A percentile compares a stretch with the other conserved stretches of the same genome.
Evolutionary conservation across 768 basidiomycete species (phyloP).

Genomic region (Kwoniella mangroviensis): DNA sequence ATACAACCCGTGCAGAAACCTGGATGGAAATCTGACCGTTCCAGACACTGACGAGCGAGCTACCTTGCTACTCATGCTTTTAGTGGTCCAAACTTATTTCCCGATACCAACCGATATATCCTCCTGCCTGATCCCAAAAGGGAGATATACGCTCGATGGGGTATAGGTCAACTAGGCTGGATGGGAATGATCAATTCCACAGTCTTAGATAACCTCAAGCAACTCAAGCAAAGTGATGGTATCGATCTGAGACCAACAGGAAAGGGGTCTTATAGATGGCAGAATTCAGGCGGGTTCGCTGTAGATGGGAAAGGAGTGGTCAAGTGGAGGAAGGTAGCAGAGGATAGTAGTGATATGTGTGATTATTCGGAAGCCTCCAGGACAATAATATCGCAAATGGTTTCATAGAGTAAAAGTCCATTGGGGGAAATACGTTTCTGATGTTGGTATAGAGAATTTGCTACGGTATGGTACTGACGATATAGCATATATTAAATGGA

Average conservation of each 20-base stretch:
- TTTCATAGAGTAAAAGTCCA: too few relatives aligned
- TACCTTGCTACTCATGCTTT: background rate
- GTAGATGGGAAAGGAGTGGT: conserved; percentile 1
- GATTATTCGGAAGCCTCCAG: conserved; percentile 14
- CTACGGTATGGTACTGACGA: too few relatives aligned
- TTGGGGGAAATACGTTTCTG: background rate
- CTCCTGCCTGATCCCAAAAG: conserved; percentile 8
- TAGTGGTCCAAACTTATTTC: conserved; percentile 10
- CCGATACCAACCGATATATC: background rate
- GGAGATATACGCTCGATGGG: conserved; percentile 19
- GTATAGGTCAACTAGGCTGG: conserved; percentile 19
- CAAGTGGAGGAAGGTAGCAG: conserved; percentile 13
- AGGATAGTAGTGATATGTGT: conserved; percentile 19
- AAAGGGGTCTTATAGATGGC: conserved; percentile 13
- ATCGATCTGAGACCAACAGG: conserved; percentile 14
- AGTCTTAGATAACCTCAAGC: conserved; percentile 4
- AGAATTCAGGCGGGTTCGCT: conserved; percentile 20
- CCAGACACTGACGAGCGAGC: background rate
- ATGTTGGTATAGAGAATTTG: background rate
- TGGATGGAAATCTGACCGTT: too few relatives aligned
- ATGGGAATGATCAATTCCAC: conserved; percentile 8
- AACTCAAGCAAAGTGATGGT: conserved; percentile 1
- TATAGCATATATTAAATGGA: too few relatives aligned
- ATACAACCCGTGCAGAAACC: too few relatives aligned
- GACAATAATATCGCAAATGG: too few relatives aligned